These are phyloP conservation scores for Teunomyces barrocoloradensis DNA, from an alignment of 805 yeast species.

Conservation along the genomic window DNA sequence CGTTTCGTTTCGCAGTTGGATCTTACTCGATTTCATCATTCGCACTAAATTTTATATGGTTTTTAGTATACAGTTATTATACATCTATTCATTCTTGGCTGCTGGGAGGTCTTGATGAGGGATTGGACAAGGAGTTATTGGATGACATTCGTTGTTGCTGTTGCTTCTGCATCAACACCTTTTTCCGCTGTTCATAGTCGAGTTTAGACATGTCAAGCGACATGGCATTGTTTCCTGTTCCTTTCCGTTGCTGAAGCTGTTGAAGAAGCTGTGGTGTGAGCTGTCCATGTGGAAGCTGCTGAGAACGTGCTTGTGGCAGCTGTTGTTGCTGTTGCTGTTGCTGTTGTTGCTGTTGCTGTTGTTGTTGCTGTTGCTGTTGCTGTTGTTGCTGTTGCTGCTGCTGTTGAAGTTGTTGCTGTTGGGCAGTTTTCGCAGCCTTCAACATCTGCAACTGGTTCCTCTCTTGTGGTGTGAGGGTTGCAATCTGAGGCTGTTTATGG, in stretches of 20 bases:
- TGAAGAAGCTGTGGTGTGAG: constrained; percentile 6
- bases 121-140: not conserved
- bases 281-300: constrained; percentile 6
- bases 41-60: not conserved
- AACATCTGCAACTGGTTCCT: constrained; percentile 40
- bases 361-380: constrained; percentile 11
- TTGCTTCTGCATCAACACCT: constrained; percentile 31
- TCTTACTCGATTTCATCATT: too few species aligned
- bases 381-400: constrained; percentile 7
- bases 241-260: constrained; percentile 11
- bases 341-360: constrained; percentile 10
- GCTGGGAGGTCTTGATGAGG: not conserved
- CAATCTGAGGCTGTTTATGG: constrained; percentile 27
- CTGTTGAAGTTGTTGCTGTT: constrained; percentile 23
- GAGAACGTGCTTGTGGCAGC: constrained; percentile 3
- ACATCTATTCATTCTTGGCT: constrained; percentile 3
- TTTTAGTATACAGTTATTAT: constrained; percentile 3
- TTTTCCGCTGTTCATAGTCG: constrained; percentile 38
- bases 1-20: too few species aligned
- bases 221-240: constrained; percentile 3
- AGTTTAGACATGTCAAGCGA: constrained; percentile 24
- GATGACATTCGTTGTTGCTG: constrained; percentile 19
- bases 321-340: not conserved
- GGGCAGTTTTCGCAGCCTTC: constrained; percentile 34
- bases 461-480: constrained; percentile 44